Base-by-base conservation (phyloP, 441 rosid genomes). In the Manihot esculenta region DNA sequence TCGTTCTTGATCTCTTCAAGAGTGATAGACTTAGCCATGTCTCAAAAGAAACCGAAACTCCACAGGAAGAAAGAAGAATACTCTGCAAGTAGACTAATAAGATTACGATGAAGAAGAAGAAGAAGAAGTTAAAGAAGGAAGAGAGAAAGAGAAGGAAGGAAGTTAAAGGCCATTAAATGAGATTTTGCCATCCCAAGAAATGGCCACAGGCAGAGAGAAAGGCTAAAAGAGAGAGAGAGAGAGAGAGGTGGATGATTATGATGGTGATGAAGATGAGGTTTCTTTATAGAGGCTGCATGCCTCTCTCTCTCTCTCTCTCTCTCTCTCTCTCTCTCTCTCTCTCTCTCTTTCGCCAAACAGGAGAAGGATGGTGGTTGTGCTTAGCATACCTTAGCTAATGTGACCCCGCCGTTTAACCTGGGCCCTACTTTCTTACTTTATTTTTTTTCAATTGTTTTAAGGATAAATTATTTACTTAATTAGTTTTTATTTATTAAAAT, bases 1-100 rank as follows among this genome's bases (percentile, higher is more conserved):
- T 86, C 89, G 67, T 80, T 86, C 82, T 78, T 86, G 81, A 86
- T 82, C 79, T 82, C 87, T 11, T 86, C 89, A 17, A 86, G 89
- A 57, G 75, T 72, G 42, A 70, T 70, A 44, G 72, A 67, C 72
- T 55, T 76, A 1, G 71, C 74, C 80, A 77, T 77, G 41, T 26
- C 47, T 20, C 49, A 7, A 20, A 3, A 17, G 18, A 21, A 18
- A 35, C 54, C 15, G 18, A 41, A 41, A 38, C 14, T 3, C 2
- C 12, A 12, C 7, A 1, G 10, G n/a, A 26, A 15, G n/a, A 54
- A 6, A 6, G 45, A 21, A 21, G n/a, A 68, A 24, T 23, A 42
- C 33, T 35, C 41, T 35, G 41, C 41, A 35, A 35, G 41, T 35
- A 6, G 7, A 2, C 7, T 6, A 35, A 3, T 35, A 6, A 35